These are phyloP conservation scores for Dendrocalamus latiflorus DNA, from an alignment of 202 grass and related monocot genomes.

Conservation along the genomic window DNA sequence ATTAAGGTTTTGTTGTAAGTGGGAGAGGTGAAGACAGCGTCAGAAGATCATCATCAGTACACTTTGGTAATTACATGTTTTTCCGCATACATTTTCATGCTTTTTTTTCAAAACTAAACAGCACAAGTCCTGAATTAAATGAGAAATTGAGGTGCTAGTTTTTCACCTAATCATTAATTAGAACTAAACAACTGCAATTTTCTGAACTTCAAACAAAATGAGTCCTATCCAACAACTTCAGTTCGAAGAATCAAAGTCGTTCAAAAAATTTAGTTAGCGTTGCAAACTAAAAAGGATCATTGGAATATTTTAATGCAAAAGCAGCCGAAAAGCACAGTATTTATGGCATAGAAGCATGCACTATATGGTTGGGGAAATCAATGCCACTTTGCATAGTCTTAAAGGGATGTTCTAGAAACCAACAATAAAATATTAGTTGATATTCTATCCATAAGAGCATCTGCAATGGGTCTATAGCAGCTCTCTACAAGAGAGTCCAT, in stretches of 20 bases:
- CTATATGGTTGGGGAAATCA: not conserved
- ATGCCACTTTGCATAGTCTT: not conserved
- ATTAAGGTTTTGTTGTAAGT: not conserved
- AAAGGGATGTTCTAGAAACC: conserved; percentile 4
- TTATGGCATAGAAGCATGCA: not conserved
- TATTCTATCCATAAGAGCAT: not conserved
- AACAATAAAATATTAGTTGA: conserved; percentile 3
- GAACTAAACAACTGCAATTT: not conserved
- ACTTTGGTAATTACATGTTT: not conserved
- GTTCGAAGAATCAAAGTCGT: too few relatives aligned
- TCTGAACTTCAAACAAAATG: not conserved
- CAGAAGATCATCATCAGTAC: not conserved
- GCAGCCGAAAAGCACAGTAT: conserved; percentile 8
- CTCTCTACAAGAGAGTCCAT: too few relatives aligned
- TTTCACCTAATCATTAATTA: not conserved
- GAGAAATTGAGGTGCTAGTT: not conserved
- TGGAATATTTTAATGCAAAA: not conserved
- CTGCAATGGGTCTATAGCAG: too few relatives aligned
- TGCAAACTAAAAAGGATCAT: not conserved
- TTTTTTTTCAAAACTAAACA: not conserved
- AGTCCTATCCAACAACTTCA: not conserved
- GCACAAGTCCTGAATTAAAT: not conserved
- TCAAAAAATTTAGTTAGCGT: too few relatives aligned
- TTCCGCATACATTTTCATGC: not conserved
- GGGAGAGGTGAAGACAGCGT: not conserved